Conservation (phyloP, 345 rosid species). For the Aurinia saxatilis region DNA sequence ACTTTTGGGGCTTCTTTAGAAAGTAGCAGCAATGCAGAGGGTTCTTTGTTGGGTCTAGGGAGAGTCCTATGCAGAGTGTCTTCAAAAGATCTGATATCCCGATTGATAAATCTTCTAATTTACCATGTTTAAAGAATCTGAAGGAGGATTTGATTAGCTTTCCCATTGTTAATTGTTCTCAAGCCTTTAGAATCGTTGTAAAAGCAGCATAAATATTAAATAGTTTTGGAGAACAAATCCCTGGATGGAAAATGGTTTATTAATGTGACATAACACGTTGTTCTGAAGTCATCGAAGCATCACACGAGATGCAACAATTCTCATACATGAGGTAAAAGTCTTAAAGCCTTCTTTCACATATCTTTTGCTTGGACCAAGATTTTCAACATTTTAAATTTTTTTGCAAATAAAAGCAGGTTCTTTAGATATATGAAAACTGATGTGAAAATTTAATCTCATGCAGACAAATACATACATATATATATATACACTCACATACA, state of each 20-base stretch:
- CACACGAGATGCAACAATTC: slow-evolving; percentile 76
- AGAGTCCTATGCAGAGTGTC: slow-evolving; percentile 64
- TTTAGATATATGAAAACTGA: too few relatives aligned
- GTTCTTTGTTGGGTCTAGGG: slow-evolving; percentile 52
- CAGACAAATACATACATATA: too few relatives aligned
- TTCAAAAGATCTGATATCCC: slow-evolving; percentile 47
- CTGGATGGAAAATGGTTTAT: slow-evolving; percentile 92
- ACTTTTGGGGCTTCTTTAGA: slow-evolving; percentile 55
- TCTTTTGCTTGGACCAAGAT: background rate
- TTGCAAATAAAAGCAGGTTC: too few relatives aligned
- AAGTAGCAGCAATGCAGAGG: slow-evolving; percentile 4
- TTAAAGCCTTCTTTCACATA: background rate
- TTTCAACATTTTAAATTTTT: background rate
- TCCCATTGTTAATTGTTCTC: slow-evolving; percentile 93
- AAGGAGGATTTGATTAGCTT: slow-evolving; percentile 66
- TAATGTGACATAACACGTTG: slow-evolving; percentile 97
- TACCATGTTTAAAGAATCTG: slow-evolving; percentile 44
- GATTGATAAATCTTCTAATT: slow-evolving; percentile 30
- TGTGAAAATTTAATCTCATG: too few relatives aligned
- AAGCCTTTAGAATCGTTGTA: slow-evolving; percentile 68
- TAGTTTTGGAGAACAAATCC: slow-evolving; percentile 55
- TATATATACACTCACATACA: too few relatives aligned
- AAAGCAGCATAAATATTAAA: slow-evolving; percentile 69
- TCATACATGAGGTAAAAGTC: slow-evolving; percentile 75
- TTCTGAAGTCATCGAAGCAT: slow-evolving; percentile 59